These are phyloP conservation scores for Hanseniaspora gamundiae DNA, from an alignment of 1,139 yeast genomes.

Conservation along the genomic window DNA sequence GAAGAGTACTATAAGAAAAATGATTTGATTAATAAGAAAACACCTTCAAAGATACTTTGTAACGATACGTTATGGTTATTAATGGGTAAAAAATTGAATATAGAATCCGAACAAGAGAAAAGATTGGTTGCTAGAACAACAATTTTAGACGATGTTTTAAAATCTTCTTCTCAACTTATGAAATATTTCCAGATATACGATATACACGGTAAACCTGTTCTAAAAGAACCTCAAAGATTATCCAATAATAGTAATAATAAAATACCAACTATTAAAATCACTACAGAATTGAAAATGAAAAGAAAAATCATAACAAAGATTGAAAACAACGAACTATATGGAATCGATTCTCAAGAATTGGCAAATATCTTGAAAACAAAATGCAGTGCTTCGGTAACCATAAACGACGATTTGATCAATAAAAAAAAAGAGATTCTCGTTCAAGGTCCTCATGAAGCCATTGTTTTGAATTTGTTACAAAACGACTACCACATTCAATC, in stretches of 20 bases:
- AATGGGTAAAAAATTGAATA: neutral
- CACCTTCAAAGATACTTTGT: neutral
- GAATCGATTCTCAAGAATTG: constrained; percentile 50
- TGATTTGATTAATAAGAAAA: neutral
- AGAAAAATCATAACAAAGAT: constrained; percentile 69
- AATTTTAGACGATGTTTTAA: neutral
- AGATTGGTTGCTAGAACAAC: neutral
- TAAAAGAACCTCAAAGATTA: constrained; percentile 31
- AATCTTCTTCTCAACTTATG: neutral
- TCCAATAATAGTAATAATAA: constrained; percentile 34
- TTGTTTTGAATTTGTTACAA: constrained; percentile 45
- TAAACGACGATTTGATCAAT: constrained; percentile 44
- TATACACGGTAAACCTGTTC: constrained; percentile 31
- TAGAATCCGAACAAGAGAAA: neutral
- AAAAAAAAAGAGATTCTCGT: constrained; percentile 59
- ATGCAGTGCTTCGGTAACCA: constrained; percentile 84
- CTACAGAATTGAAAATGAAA: constrained; percentile 72
- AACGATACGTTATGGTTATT: neutral
- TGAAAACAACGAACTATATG: constrained; percentile 55
- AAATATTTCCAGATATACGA: constrained; percentile 45
- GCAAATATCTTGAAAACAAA: constrained; percentile 60
- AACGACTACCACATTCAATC: constrained; percentile 51
- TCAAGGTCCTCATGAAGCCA: constrained; percentile 78
- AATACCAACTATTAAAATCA: constrained; percentile 53
- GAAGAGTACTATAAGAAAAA: neutral